Conservation (phyloP, 2,329 filamentous ascomycete species). For the Aspergillus neoniger region DNA sequence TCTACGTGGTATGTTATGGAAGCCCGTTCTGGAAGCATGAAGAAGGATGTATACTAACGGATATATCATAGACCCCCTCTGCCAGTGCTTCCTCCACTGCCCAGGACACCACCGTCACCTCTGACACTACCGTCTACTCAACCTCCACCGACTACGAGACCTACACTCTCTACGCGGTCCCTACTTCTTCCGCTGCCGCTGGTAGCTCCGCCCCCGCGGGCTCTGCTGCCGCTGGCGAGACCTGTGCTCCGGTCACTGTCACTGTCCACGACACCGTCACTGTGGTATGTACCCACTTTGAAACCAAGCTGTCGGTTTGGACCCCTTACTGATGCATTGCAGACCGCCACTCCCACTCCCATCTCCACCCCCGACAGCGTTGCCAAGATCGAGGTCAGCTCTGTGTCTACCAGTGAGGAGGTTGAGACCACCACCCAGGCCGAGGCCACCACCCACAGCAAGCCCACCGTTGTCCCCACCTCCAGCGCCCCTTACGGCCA, state of each 20-base stretch:
- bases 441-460: conserved; percentile 10
- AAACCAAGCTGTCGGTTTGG: too few relatives aligned
- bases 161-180: conserved; percentile 26
- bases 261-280: conserved; percentile 39
- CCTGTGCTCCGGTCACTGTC: conserved; percentile 30
- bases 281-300: conserved; percentile 29
- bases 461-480: conserved; percentile 16
- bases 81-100: conserved; percentile 6
- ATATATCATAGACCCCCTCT: conserved; percentile 11
- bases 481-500: conserved; percentile 14
- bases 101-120: conserved; percentile 19
- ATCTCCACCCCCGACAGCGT: conserved; percentile 14
- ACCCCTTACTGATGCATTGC: conserved; percentile 2
- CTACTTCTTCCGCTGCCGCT: conserved; percentile 19
- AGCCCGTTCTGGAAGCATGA: not conserved
- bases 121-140: conserved; percentile 34
- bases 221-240: conserved; percentile 2
- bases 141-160: conserved; percentile 17
- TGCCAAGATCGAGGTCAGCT: conserved; percentile 3
- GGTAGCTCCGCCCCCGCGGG: conserved; percentile 11
- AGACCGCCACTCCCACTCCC: conserved; percentile 16
- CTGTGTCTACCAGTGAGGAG: not conserved
- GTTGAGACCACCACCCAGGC: conserved; percentile 4
- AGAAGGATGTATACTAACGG: not conserved
- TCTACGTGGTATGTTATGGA: conserved; percentile 28